A percentile compares a stretch with the other conserved stretches of the same genome.
These are phyloP conservation scores for Wallacemonas sp. DNA, from an alignment of 208 protist genomes.

Conservation along the genomic window DNA sequence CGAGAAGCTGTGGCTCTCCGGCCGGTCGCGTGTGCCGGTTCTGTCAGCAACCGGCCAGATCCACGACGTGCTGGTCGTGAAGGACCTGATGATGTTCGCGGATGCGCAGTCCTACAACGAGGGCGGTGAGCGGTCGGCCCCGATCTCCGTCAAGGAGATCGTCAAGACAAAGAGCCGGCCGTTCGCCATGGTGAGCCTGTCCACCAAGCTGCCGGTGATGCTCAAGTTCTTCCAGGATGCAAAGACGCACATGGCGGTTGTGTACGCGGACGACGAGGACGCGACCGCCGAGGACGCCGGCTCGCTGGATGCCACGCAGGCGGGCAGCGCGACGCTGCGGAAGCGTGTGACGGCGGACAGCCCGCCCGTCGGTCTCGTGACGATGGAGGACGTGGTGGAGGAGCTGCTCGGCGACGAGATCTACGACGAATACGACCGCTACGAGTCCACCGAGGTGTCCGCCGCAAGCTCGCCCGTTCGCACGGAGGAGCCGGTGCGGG, in stretches of 20 bases:
- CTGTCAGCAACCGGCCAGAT: constrained; percentile 40
- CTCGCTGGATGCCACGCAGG: constrained; percentile 12
- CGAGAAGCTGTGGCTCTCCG: constrained; percentile 74
- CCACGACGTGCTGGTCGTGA: constrained; percentile 71
- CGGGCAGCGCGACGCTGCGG: constrained; percentile 17
- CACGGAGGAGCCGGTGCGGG: constrained; percentile 12
- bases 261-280: constrained; percentile 47
- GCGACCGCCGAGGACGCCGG: constrained; percentile 2
- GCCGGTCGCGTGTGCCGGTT: constrained; percentile 84
- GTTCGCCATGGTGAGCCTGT: constrained; percentile 57
- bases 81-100: constrained; percentile 69
- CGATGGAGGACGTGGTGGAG: constrained; percentile 89
- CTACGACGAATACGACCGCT: constrained; percentile 90
- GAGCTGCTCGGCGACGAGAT: constrained; percentile 84
- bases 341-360: constrained; percentile 18
- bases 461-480: not conserved
- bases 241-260: constrained; percentile 86
- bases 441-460: constrained; percentile 25
- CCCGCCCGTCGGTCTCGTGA: constrained; percentile 70
- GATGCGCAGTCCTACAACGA: constrained; percentile 13
- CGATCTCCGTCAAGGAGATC: constrained; percentile 71
- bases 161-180: constrained; percentile 60
- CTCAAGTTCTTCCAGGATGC: constrained; percentile 82
- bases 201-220: constrained; percentile 69
- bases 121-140: not conserved